A percentile compares a stretch with the other conserved stretches of the same genome.
Conservation (phyloP, 768 basidiomycete species). For the Agrocybe pediades region DNA sequence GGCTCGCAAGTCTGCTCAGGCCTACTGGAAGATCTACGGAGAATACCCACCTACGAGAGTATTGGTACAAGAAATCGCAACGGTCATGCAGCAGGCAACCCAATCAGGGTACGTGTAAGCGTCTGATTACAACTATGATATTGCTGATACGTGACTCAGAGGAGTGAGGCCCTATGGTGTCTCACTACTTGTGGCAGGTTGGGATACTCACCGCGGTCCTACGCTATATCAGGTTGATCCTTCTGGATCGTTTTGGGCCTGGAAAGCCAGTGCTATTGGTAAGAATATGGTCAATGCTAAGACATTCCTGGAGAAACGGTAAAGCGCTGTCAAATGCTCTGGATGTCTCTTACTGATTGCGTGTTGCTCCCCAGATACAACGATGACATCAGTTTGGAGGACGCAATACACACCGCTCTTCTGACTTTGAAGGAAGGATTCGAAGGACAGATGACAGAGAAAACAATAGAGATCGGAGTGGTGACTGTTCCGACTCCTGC, state of each 20-base stretch:
- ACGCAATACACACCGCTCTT: constrained; percentile 98
- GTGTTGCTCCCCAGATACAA: constrained; percentile 72
- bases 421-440: constrained; percentile 98
- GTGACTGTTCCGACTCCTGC: constrained; percentile 83
- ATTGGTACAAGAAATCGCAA: constrained; percentile 95
- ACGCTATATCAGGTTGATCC: constrained; percentile 99
- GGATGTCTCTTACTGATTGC: constrained; percentile 17
- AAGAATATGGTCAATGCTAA: constrained; percentile 99
- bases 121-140: constrained; percentile 12
- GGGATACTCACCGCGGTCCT: constrained; percentile 93
- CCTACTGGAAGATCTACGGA: constrained; percentile 99
- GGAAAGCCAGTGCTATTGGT: constrained; percentile 99
- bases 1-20: constrained; percentile 96
- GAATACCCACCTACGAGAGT: constrained; percentile 98
- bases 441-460: constrained; percentile 99
- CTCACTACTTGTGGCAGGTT: constrained; percentile 94
- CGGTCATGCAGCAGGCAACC: constrained; percentile 98
- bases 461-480: constrained; percentile 98
- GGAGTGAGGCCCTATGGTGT: constrained; percentile 99
- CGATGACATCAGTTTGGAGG: constrained; percentile 98
- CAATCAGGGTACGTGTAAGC: constrained; percentile 83
- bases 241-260: constrained; percentile 99
- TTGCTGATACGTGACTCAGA: constrained; percentile 48
- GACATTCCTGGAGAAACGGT: constrained; percentile 99
- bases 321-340: constrained; percentile 29